These are phyloP conservation scores for Solanum sejunctum DNA, from an alignment of 257 asterid species.

Conservation along the genomic window DNA sequence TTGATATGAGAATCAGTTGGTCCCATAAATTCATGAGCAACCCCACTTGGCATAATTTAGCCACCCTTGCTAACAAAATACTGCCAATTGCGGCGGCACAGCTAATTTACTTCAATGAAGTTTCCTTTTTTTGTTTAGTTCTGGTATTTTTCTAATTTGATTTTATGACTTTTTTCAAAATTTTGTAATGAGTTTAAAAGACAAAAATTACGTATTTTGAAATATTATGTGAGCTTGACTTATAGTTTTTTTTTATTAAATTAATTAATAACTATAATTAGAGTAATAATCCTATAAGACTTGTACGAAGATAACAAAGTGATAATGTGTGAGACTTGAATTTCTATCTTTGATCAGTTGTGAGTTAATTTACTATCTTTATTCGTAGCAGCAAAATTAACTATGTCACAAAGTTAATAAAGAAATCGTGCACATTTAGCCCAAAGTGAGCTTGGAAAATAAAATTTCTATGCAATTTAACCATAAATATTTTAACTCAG, in stretches of 20 bases:
- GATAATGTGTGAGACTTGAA: neutral
- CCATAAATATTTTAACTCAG: neutral
- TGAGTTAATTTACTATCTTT: neutral
- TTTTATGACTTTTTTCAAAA: neutral
- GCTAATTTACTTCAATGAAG: neutral
- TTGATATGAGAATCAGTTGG: neutral
- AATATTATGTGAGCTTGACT: neutral
- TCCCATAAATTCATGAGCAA: neutral
- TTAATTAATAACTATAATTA: neutral
- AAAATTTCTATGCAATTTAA: neutral
- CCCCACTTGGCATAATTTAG: neutral
- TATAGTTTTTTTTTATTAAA: neutral
- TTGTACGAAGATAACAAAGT: neutral
- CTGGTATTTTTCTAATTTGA: too few species aligned
- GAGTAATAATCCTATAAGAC: neutral
- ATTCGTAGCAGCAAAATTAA: neutral
- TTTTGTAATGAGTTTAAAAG: neutral
- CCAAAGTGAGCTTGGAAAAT: neutral
- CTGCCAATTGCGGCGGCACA: neutral
- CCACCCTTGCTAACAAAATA: neutral
- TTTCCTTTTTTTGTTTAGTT: too few species aligned
- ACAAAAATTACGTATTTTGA: neutral
- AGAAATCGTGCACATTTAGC: neutral
- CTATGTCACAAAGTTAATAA: rapidly evolving
- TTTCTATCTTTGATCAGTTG: neutral